Evolutionary conservation across 192 early-diverging fungal genomes (phyloP), one percentile per base, ranked within the genome.

Genomic region (Coemansia sp.): DNA sequence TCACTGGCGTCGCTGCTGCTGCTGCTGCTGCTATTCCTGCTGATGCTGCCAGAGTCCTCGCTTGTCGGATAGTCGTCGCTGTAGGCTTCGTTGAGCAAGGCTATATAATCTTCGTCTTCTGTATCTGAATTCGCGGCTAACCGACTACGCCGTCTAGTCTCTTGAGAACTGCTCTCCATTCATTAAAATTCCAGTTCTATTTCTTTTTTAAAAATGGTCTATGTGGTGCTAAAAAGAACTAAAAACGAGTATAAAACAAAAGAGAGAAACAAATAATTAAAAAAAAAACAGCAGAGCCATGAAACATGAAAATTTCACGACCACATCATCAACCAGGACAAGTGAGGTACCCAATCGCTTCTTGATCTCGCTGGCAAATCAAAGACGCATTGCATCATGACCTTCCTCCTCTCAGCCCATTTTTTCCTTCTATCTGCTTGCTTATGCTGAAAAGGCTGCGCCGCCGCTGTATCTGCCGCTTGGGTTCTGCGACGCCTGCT

Each of bases 391-490:
- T 35, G n/a, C n/a, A n/a, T n/a, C n/a, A n/a, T n/a, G n/a, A n/a
- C n/a, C n/a, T n/a, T n/a, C n/a, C n/a, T n/a, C n/a, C n/a, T n/a
- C n/a, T n/a, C n/a, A n/a, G n/a, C n/a, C 34, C 0, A 5, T 35
- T 10, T 35, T 42, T 42, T 42, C 9, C 3, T 42, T 18, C 11
- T 16, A 3, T 10, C 13, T 18, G 3, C 1, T 47, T 28, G 3
- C 19, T 29, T 47, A 63, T 25, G 61, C 5, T 2, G 64, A 42
- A 24, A 59, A 65, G 22, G 53, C 55, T 16, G 53, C 18, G 14
- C 53, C 56, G n/a, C 64, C 30, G 28, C 56, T 47, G 28, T 69
- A 69, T 51, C 51, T 62, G 49, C 23, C 45, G 9, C 29, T 22
- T 4, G 55, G 42, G n/a, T 18, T 23, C 34, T 45, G 20, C 36